A percentile compares a stretch with the other conserved stretches of the same genome.
Evolutionary conservation across 768 basidiomycete genomes (phyloP).

Genomic region (Psilocybe sp.): DNA sequence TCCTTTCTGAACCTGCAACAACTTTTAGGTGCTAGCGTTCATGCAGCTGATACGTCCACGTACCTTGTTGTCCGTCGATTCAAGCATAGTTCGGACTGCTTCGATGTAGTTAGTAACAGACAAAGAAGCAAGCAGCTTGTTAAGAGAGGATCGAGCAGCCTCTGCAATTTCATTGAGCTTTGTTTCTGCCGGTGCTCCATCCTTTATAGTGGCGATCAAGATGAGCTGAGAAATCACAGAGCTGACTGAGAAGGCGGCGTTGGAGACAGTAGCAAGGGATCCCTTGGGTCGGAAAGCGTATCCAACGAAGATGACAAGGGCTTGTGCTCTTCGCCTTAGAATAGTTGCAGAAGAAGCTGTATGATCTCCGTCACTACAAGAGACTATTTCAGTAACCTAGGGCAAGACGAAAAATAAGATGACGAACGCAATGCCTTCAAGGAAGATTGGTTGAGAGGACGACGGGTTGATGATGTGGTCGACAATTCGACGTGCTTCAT

Average conservation of each 20-base stretch:
- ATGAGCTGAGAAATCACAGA: slow-evolving; percentile 49
- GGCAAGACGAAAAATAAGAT: not conserved
- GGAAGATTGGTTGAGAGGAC: slow-evolving; percentile 40
- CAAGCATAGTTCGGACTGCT: slow-evolving; percentile 53
- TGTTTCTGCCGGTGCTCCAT: slow-evolving; percentile 23
- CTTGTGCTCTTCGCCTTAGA: slow-evolving; percentile 60
- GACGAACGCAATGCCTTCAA: slow-evolving; percentile 56
- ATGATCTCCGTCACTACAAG: slow-evolving; percentile 58
- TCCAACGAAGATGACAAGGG: slow-evolving; percentile 65
- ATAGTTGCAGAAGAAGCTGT: slow-evolving; percentile 38
- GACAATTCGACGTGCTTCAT: slow-evolving; percentile 63
- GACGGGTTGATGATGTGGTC: slow-evolving; percentile 37
- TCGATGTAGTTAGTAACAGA: slow-evolving; percentile 68
- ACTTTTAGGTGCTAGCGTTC: slow-evolving; percentile 3
- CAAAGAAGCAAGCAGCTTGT: slow-evolving; percentile 57
- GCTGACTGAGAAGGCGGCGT: slow-evolving; percentile 28
- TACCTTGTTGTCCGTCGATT: slow-evolving; percentile 52
- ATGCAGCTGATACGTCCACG: slow-evolving; percentile 14
- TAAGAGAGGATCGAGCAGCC: slow-evolving; percentile 50
- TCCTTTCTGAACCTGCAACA: slow-evolving; percentile 54
- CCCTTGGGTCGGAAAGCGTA: slow-evolving; percentile 41
- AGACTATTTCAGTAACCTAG: not conserved
- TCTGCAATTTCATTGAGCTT: slow-evolving; percentile 43
- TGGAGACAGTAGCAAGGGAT: slow-evolving; percentile 9
- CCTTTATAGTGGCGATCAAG: slow-evolving; percentile 36